These are phyloP conservation scores for Parasarocladium wereldwijsianum DNA, from an alignment of 2,329 filamentous ascomycete genomes.

Conservation along the genomic window DNA sequence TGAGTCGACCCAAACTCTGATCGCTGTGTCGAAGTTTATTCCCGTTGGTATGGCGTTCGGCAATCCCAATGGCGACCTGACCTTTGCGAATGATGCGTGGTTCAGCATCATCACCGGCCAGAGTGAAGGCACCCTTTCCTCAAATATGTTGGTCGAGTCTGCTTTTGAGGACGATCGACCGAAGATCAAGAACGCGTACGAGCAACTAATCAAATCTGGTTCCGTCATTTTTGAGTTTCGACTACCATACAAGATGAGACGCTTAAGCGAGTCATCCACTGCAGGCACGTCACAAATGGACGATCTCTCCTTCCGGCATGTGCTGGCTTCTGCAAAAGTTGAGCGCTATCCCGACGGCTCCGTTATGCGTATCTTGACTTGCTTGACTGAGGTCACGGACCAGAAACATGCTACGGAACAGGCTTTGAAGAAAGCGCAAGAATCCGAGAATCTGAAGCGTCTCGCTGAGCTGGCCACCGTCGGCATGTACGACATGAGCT, in stretches of 20 bases:
- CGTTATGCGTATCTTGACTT: conserved; percentile 30
- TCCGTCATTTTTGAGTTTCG: conserved; percentile 33
- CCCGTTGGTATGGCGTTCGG: conserved; percentile 63
- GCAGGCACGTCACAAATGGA: conserved; percentile 11
- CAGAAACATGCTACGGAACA: conserved; percentile 34
- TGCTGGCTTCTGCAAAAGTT: conserved; percentile 31
- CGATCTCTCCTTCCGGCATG: conserved; percentile 22
- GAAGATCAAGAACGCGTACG: conserved; percentile 24
- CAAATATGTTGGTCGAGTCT: conserved; percentile 24
- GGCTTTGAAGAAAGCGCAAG: conserved; percentile 31
- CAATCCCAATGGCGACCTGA: conserved; percentile 47
- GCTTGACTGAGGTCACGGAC: conserved; percentile 34
- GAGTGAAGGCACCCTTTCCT: conserved; percentile 13
- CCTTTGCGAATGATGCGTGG: conserved; percentile 58
- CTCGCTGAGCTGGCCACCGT: conserved; percentile 40
- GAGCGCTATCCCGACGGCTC: conserved; percentile 27
- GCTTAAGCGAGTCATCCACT: conserved; percentile 8
- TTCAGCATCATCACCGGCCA: conserved; percentile 32
- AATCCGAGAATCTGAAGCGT: conserved; percentile 36
- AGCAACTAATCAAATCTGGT: conserved; percentile 21
- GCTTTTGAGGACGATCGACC: conserved; percentile 30
- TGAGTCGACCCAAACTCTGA: conserved; percentile 49
- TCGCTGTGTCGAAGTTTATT: conserved; percentile 56
- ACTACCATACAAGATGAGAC: conserved; percentile 12
- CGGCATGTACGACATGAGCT: conserved; percentile 38